Evolutionary conservation across 441 rosid species (phyloP).

Genomic region (Aquilaria agallochum): DNA sequence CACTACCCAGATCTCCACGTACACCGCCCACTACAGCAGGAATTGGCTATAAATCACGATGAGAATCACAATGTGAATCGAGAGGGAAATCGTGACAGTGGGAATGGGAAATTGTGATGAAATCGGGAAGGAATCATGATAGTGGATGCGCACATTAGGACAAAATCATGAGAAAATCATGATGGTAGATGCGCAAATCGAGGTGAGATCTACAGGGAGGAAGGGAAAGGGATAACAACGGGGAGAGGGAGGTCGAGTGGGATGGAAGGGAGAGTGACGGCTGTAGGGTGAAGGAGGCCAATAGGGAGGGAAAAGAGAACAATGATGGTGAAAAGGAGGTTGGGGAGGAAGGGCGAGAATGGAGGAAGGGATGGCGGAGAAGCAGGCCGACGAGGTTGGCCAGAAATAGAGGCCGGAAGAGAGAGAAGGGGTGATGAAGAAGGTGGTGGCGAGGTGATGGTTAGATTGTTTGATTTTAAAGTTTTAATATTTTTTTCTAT

Average conservation of each 20-base stretch:
- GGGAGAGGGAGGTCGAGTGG: not conserved
- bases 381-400: not conserved
- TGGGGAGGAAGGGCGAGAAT: not conserved
- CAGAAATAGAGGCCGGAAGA: not conserved
- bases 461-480: too few relatives aligned
- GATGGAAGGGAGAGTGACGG: not conserved
- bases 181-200: too few relatives aligned
- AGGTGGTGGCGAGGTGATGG: too few relatives aligned
- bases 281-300: not conserved
- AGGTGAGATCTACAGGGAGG: not conserved
- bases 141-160: not conserved
- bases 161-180: too few relatives aligned
- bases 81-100: too few relatives aligned
- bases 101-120: not conserved
- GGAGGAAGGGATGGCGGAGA: not conserved
- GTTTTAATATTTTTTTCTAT: too few relatives aligned
- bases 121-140: not conserved
- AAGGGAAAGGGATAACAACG: not conserved
- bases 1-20: too few relatives aligned
- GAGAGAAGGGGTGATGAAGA: not conserved
- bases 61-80: too few relatives aligned
- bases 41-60: too few relatives aligned
- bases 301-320: not conserved
- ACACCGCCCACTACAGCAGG: too few relatives aligned
- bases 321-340: not conserved